phyloP scores from a whole-genome alignment of 345 rosid genomes.

The Excoecaria cochinchinensis region DNA sequence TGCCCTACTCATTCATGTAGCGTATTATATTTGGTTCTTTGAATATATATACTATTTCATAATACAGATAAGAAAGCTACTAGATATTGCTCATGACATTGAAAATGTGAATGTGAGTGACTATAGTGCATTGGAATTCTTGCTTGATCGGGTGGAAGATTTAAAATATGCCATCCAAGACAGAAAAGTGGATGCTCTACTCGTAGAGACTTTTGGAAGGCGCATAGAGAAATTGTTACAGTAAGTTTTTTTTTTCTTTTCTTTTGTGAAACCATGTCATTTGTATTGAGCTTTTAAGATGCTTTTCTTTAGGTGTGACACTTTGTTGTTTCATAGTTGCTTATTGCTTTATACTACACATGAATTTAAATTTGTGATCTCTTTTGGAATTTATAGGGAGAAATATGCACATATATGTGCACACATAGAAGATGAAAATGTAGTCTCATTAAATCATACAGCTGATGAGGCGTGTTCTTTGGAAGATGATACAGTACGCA shows the following conservation, averaged over 20 bases:
- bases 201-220: constrained; percentile 96
- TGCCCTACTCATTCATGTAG: constrained; percentile 11
- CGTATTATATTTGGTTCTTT: constrained; percentile 2
- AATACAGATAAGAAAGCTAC: constrained; percentile 78
- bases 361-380: too few species aligned
- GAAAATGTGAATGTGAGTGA: constrained; percentile 68
- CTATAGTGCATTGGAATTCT: constrained; percentile 59
- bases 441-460: constrained; percentile 74
- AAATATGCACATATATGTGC: constrained; percentile 93
- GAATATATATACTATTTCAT: constrained; percentile 17
- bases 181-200: constrained; percentile 88
- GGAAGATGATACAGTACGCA: constrained; percentile 93
- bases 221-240: constrained; percentile 90
- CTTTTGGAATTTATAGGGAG: constrained; percentile 56
- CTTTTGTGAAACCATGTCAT: background rate
- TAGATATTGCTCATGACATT: constrained; percentile 72
- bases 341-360: too few species aligned
- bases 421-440: constrained; percentile 84
- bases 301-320: too few species aligned
- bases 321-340: too few species aligned
- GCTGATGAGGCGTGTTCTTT: constrained; percentile 93
- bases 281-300: constrained; percentile 1
- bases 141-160: constrained; percentile 80
- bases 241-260: constrained; percentile 48
- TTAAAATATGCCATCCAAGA: constrained; percentile 90